phyloP scores from a whole-genome alignment of 805 yeast genomes.

The Suhomyces vadensis region DNA sequence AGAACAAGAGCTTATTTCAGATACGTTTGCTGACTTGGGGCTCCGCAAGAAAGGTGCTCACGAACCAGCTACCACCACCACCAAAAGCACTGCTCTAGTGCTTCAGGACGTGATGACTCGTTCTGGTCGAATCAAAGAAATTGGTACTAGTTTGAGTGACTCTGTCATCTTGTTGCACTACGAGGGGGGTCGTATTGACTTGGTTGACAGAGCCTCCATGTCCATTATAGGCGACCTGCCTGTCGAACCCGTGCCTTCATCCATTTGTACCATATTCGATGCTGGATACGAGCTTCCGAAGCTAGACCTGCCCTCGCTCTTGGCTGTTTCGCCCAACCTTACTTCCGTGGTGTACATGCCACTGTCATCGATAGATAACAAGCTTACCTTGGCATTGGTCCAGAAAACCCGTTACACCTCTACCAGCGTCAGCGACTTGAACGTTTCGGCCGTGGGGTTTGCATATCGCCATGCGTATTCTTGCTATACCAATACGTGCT shows the following conservation, averaged over 20 bases:
- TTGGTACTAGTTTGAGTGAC: conserved; percentile 41
- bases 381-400: conserved; percentile 22
- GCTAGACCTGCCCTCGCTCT: conserved; percentile 27
- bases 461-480: conserved; percentile 69
- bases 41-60: conserved; percentile 11
- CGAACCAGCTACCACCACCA: not conserved
- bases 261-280: conserved; percentile 48
- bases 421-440: conserved; percentile 31
- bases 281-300: conserved; percentile 54
- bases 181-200: conserved; percentile 47
- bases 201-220: conserved; percentile 42
- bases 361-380: conserved; percentile 11
- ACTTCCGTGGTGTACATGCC: conserved; percentile 39
- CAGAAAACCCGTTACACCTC: conserved; percentile 17
- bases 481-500: conserved; percentile 63
- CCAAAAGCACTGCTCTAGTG: conserved; percentile 13
- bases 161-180: conserved; percentile 39
- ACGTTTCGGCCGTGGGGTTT: conserved; percentile 55
- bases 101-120: conserved; percentile 31
- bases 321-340: conserved; percentile 53
- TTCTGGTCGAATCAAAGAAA: conserved; percentile 27
- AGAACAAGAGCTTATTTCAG: conserved; percentile 24
- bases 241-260: conserved; percentile 24
- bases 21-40: conserved; percentile 35
- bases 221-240: conserved; percentile 16